phyloP scores from a whole-genome alignment of 305 asterid species.

The Fraxinus angustifolia region DNA sequence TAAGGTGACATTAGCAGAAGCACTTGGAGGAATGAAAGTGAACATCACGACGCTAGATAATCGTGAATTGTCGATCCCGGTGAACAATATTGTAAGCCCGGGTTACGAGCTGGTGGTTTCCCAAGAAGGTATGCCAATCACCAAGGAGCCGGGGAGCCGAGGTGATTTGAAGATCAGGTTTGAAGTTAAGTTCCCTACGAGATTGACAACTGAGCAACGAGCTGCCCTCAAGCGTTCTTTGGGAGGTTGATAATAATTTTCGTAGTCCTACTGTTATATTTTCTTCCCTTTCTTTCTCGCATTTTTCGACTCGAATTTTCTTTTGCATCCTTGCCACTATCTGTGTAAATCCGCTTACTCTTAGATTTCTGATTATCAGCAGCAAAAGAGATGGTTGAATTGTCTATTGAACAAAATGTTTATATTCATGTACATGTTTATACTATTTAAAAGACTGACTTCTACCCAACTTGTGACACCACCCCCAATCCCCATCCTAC shows the following conservation, averaged over 20 bases:
- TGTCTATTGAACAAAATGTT: background rate
- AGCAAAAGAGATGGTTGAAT: background rate
- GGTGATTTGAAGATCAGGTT: conserved; percentile 74
- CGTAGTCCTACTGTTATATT: background rate
- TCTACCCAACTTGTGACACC: background rate
- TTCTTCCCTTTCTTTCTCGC: background rate
- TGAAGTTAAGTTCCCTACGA: conserved; percentile 63
- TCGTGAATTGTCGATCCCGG: conserved; percentile 54
- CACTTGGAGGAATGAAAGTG: conserved; percentile 61
- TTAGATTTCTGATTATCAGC: background rate
- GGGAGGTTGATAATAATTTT: conserved; percentile 35
- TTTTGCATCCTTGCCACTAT: background rate
- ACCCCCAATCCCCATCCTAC: background rate
- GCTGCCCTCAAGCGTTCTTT: conserved; percentile 51
- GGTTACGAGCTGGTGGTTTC: conserved; percentile 57
- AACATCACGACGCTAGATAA: conserved; percentile 48
- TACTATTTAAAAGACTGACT: background rate
- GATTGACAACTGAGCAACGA: conserved; percentile 60
- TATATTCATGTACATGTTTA: conserved; percentile 7
- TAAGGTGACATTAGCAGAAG: conserved; percentile 56
- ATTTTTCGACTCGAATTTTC: background rate
- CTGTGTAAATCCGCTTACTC: background rate
- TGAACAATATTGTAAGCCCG: conserved; percentile 55
- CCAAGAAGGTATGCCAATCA: conserved; percentile 74
- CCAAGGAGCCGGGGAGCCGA: conserved; percentile 46